Evolutionary conservation across 495 filamentous ascomycete species (phyloP).

Genomic region (Xeromyces bisporus): DNA sequence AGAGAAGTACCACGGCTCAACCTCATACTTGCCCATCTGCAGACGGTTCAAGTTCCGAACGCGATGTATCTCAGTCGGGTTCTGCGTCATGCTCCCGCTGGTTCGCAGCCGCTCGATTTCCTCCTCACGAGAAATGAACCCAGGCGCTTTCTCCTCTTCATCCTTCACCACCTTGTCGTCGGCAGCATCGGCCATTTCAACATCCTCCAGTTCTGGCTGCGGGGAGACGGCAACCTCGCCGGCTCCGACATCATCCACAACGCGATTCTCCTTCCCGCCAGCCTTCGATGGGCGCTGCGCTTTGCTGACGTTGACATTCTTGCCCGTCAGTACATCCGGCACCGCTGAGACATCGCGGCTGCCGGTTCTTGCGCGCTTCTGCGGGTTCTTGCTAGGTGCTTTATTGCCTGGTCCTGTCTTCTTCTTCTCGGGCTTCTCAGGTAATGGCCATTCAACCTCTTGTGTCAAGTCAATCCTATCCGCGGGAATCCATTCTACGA

Average conservation of each 20-base stretch:
- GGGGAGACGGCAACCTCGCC: slow-evolving; percentile 37
- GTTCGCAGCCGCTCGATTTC: slow-evolving; percentile 93
- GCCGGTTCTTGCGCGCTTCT: slow-evolving; percentile 34
- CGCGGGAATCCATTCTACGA: slow-evolving; percentile 70
- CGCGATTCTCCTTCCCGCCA: slow-evolving; percentile 47
- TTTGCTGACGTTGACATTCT: slow-evolving; percentile 31
- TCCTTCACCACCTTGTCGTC: slow-evolving; percentile 27
- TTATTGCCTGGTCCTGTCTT: slow-evolving; percentile 31
- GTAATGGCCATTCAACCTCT: slow-evolving; percentile 63
- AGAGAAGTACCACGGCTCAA: slow-evolving; percentile 98
- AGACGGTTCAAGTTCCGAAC: slow-evolving; percentile 85
- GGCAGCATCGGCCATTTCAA: slow-evolving; percentile 46
- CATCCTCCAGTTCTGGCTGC: slow-evolving; percentile 39
- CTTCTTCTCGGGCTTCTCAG: slow-evolving; percentile 54
- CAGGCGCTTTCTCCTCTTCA: slow-evolving; percentile 21
- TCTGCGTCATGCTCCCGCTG: slow-evolving; percentile 93
- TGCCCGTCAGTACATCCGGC: slow-evolving; percentile 36
- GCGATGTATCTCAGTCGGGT: slow-evolving; percentile 88
- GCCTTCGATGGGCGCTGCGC: slow-evolving; percentile 34
- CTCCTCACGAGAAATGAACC: slow-evolving; percentile 63
- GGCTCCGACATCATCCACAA: slow-evolving; percentile 22
- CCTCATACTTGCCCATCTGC: slow-evolving; percentile 81
- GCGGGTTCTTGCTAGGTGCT: slow-evolving; percentile 32
- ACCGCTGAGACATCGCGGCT: slow-evolving; percentile 42
- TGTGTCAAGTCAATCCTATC: slow-evolving; percentile 63